Evolutionary conservation across 768 basidiomycete genomes (phyloP).

Genomic region (Lentinula sp.): DNA sequence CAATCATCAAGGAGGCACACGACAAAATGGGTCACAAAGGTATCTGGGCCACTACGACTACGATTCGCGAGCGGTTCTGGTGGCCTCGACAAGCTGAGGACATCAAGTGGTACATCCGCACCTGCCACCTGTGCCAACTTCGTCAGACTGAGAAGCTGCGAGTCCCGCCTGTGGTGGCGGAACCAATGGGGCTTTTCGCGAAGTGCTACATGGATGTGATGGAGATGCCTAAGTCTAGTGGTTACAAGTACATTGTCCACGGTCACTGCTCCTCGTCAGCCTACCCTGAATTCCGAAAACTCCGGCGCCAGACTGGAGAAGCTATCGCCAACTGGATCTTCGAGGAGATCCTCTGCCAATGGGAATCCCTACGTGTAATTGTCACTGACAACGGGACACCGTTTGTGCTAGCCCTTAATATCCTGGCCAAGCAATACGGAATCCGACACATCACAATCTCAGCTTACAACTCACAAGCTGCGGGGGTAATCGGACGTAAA

Average conservation of each 20-base stretch:
- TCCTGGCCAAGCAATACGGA: slow-evolving; percentile 3
- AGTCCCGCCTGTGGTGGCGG: slow-evolving; percentile 21
- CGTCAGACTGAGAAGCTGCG: slow-evolving; percentile 1
- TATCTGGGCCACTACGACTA: background rate
- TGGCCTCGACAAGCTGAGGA: slow-evolving; percentile 9
- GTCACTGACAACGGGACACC: slow-evolving; percentile 25
- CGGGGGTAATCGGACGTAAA: background rate
- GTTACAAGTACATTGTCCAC: slow-evolving; percentile 19
- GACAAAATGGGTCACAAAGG: slow-evolving; percentile 9
- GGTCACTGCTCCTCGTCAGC: slow-evolving; percentile 15
- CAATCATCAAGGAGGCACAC: slow-evolving; percentile 4
- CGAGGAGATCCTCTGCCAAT: slow-evolving; percentile 18
- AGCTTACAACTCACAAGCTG: slow-evolving; percentile 23
- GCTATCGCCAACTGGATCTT: slow-evolving; percentile 19
- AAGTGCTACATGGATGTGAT: slow-evolving; percentile 22
- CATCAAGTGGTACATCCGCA: slow-evolving; percentile 5
- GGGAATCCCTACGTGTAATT: slow-evolving; percentile 18
- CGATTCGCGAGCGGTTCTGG: slow-evolving; percentile 5
- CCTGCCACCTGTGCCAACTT: slow-evolving; percentile 8
- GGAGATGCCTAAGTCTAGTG: slow-evolving; percentile 16
- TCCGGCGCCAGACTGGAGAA: slow-evolving; percentile 15
- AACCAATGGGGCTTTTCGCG: slow-evolving; percentile 19
- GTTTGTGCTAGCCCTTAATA: slow-evolving; percentile 11
- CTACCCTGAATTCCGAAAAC: slow-evolving; percentile 16
- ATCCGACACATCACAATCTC: slow-evolving; percentile 25